Evolutionary conservation across 1,139 yeast genomes (phyloP).

Genomic region (Yamadazyma epiphylla): DNA sequence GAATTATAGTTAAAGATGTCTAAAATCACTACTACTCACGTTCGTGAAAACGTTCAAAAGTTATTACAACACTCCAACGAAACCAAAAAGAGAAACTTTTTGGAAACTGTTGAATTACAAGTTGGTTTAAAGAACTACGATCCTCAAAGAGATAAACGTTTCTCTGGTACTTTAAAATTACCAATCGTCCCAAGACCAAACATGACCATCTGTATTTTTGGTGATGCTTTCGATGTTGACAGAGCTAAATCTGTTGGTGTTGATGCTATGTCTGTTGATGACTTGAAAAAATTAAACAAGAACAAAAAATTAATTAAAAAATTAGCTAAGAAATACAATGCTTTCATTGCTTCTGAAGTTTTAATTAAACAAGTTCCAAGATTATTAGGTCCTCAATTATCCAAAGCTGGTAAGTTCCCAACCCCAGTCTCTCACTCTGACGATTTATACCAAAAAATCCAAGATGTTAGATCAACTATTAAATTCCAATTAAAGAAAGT

Average conservation of each 20-base stretch:
- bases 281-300: constrained; percentile 99
- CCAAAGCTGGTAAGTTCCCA: constrained; percentile 99
- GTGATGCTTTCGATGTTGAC: constrained; percentile 99
- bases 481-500: constrained; percentile 99
- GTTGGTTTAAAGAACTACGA: constrained; percentile 99
- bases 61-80: constrained; percentile 86
- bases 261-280: constrained; percentile 99
- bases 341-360: constrained; percentile 98
- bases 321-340: constrained; percentile 99
- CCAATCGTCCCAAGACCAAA: constrained; percentile 99
- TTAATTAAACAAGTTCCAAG: constrained; percentile 99
- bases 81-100: constrained; percentile 99
- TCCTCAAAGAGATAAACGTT: constrained; percentile 99
- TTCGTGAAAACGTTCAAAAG: constrained; percentile 95
- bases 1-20: constrained; percentile 62
- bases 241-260: constrained; percentile 99
- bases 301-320: constrained; percentile 99
- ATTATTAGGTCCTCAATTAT: constrained; percentile 99
- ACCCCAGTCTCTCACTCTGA: constrained; percentile 99
- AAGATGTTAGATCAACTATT: constrained; percentile 98
- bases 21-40: constrained; percentile 87
- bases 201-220: constrained; percentile 99
- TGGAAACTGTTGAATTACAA: constrained; percentile 99
- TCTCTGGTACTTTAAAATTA: constrained; percentile 98
- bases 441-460: constrained; percentile 93